Percentiles rank a stretch among this genome's conserved stretches.
phyloP scores from a whole-genome alignment of 2,329 filamentous ascomycete genomes.

The Penicillium vulpinum region DNA sequence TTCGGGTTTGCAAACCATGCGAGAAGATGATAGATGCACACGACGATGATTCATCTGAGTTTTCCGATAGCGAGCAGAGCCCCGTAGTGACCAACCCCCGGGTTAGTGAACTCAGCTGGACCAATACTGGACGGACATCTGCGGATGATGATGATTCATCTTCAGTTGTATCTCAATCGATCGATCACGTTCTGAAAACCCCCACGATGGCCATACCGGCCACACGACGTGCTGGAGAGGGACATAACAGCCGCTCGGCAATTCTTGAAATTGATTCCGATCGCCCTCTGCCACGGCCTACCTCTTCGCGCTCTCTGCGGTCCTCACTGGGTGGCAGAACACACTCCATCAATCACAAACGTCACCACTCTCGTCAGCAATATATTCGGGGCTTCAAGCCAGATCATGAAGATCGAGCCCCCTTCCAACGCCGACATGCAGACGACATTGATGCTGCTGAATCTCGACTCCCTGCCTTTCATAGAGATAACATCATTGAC shows the following conservation, averaged over 20 bases:
- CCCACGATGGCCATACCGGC: conserved; percentile 67
- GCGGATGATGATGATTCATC: conserved; percentile 50
- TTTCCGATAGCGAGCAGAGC: conserved; percentile 71
- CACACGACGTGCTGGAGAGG: conserved; percentile 67
- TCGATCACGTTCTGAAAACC: conserved; percentile 50
- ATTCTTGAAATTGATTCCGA: conserved; percentile 87
- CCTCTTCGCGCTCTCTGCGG: conserved; percentile 85
- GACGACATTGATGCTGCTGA: conserved; percentile 67
- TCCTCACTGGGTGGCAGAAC: conserved; percentile 69
- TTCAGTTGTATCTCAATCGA: conserved; percentile 48
- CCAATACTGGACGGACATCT: conserved; percentile 42
- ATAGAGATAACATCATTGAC: conserved; percentile 98
- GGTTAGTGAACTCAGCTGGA: conserved; percentile 58
- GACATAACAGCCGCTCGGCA: conserved; percentile 78
- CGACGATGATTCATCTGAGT: conserved; percentile 87
- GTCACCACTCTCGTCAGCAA: conserved; percentile 85
- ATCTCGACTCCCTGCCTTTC: conserved; percentile 80
- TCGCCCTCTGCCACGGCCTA: conserved; percentile 77
- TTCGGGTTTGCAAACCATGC: conserved; percentile 91
- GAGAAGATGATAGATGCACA: conserved; percentile 87
- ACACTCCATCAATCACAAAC: conserved; percentile 77
- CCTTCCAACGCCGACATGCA: conserved; percentile 74
- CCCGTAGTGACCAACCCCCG: conserved; percentile 64
- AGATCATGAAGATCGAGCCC: conserved; percentile 74
- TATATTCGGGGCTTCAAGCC: conserved; percentile 74